Percentiles rank a stretch among this genome's conserved stretches.
Evolutionary conservation across 148 eudicot species (phyloP).

Genomic region (Camellia granthamiana): DNA sequence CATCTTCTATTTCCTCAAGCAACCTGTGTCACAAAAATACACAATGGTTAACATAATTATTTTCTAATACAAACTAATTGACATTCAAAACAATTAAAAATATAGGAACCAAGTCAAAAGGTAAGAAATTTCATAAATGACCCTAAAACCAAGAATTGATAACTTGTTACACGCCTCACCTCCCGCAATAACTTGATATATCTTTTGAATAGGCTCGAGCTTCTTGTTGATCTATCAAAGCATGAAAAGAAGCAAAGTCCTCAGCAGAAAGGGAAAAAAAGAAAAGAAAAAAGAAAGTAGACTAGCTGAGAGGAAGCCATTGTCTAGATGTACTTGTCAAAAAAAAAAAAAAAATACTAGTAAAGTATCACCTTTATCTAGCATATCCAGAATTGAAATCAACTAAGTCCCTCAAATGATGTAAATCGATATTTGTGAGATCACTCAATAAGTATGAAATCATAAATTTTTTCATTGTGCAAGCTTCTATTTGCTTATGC

Average conservation of each 20-base stretch:
- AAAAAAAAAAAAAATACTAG: neutral
- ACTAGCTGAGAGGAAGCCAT: too few relatives aligned
- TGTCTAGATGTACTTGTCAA: neutral
- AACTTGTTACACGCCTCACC: conserved; percentile 45
- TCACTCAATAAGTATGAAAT: too few relatives aligned
- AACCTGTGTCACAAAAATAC: conserved; percentile 50
- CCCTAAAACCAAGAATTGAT: neutral
- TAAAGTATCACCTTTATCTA: neutral
- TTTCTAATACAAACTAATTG: neutral
- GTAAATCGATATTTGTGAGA: too few relatives aligned
- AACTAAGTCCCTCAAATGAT: too few relatives aligned
- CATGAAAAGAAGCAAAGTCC: neutral
- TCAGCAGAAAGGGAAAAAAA: neutral
- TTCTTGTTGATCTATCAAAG: conserved; percentile 74
- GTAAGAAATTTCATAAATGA: neutral
- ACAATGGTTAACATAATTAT: neutral
- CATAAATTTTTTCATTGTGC: too few relatives aligned
- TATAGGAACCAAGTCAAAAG: neutral
- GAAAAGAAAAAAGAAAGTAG: neutral
- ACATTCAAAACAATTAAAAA: neutral
- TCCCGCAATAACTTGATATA: conserved; percentile 88
- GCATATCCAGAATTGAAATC: too few relatives aligned
- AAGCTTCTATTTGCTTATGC: too few relatives aligned
- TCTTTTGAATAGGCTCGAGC: conserved; percentile 91
- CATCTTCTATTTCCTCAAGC: conserved; percentile 94